Base-by-base conservation (phyloP, 1,284 basidiomycete species). In the Naganishia sp. region DNA sequence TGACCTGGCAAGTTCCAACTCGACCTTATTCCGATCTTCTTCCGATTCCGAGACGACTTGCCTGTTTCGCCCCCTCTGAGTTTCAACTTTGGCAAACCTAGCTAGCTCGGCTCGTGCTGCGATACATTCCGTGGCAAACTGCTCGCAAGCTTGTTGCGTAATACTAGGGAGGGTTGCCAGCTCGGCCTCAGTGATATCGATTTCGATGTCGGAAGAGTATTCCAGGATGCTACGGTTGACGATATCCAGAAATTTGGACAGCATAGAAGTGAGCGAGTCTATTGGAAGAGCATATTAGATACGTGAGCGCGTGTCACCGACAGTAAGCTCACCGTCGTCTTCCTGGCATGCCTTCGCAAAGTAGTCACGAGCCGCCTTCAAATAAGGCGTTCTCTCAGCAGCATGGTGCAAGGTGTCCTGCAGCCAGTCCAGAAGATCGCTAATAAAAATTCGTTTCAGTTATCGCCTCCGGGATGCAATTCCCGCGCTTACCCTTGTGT, bases 371-470 rank as follows among this genome's bases (percentile, higher is more conserved):
- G 48, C 48, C 25, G 59, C 21, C 10, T 42, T 6, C 15, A 61
- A 10, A 21, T 61, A 52, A 43, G 33, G 45, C 3, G 59, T 43
- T 16, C 28, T 50, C 21, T 49, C 31, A 5, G 59, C 48, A 25
- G 59, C 39, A 36, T 61, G 23, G 13, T 33, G 33, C n/a, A 61
- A 28, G 21, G 50, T 31, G 25, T 28, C 39, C 16, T 43, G 48
- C n/a, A 61, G 59, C 59, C 59, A 61, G 21, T 44, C 39, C 21
- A 61, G 48, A n/a, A 61, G 31, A 23, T 61, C 21, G 9, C 59
- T 61, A 21, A 25, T 15, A 11, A 18, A 3, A 43, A 28, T 52
- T 10, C 9, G 1, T 18, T 6, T 1, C 11, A 42, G 0, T 36
- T 21, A 31, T 16, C 18, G 42, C 4, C 9, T n/a, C 0, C 25